phyloP scores from a whole-genome alignment of 495 filamentous ascomycete genomes.

The Neurospora sp. region DNA sequence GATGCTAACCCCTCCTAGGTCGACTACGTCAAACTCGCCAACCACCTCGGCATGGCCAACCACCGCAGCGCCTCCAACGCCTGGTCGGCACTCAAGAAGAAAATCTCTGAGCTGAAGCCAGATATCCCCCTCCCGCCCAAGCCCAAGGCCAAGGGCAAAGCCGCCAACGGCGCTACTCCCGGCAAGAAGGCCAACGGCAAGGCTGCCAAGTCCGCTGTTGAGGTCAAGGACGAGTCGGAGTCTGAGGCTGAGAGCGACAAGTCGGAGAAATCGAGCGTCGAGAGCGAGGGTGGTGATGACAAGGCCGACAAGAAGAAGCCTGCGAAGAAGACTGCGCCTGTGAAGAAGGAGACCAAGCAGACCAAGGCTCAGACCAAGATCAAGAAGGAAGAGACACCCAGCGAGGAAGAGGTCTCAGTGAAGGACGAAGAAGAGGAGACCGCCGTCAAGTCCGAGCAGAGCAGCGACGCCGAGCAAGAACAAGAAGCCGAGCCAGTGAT shows the following conservation, averaged over 20 bases:
- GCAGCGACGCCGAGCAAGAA: not conserved
- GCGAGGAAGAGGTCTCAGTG: not conserved
- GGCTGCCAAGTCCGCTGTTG: not conserved
- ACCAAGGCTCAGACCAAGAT: not conserved
- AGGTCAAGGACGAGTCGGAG: not conserved
- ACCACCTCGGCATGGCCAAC: conserved; percentile 7
- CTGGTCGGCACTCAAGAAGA: conserved; percentile 1
- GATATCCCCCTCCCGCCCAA: not conserved
- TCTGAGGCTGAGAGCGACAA: not conserved
- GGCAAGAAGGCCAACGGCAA: not conserved
- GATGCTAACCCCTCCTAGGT: not conserved
- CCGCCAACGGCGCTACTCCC: not conserved
- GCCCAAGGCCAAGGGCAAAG: not conserved
- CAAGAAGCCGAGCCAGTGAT: not conserved
- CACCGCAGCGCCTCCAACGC: conserved; percentile 6
- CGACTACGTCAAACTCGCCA: not conserved
- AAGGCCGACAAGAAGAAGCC: not conserved
- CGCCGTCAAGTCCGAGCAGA: not conserved
- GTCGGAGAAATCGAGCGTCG: not conserved
- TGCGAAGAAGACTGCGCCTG: not conserved
- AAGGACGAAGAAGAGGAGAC: not conserved
- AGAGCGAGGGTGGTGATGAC: not conserved
- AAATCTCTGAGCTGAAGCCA: not conserved
- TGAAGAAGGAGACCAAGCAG: not conserved
- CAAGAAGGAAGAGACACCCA: not conserved